Conservation (phyloP, 2,329 filamentous ascomycete species). For the Lithohypha guttulata region DNA sequence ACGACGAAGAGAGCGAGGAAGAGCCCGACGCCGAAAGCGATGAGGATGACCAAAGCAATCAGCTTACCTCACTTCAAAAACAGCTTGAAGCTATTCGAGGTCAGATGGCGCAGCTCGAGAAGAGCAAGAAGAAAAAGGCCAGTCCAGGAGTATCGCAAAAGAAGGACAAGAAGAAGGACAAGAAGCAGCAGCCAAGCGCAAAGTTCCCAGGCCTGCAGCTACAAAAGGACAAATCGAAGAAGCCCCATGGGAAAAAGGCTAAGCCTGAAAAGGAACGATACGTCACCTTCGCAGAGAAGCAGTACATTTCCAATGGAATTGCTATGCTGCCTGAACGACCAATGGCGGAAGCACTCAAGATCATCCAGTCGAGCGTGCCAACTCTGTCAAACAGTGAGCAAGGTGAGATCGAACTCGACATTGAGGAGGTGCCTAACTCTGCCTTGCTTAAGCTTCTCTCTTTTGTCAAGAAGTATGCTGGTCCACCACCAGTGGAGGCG, state of each 20-base stretch:
- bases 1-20: slow-evolving; percentile 61
- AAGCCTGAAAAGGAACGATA: slow-evolving; percentile 49
- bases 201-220: slow-evolving; percentile 27
- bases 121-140: slow-evolving; percentile 43
- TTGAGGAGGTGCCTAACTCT: slow-evolving; percentile 39
- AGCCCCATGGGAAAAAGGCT: slow-evolving; percentile 28
- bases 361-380: slow-evolving; percentile 77
- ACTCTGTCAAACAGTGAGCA: slow-evolving; percentile 50
- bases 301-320: slow-evolving; percentile 78
- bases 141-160: slow-evolving; percentile 42
- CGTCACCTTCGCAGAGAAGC: slow-evolving; percentile 72
- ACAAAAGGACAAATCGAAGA: slow-evolving; percentile 48
- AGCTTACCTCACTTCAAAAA: slow-evolving; percentile 56
- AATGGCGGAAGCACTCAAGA: slow-evolving; percentile 69
- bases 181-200: slow-evolving; percentile 37
- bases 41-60: slow-evolving; percentile 47
- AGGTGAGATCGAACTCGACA: slow-evolving; percentile 39
- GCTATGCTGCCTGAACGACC: slow-evolving; percentile 67
- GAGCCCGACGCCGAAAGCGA: slow-evolving; percentile 50
- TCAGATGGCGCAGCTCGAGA: slow-evolving; percentile 44
- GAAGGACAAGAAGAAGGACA: slow-evolving; percentile 29
- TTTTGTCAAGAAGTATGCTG: slow-evolving; percentile 38
- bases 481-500: slow-evolving; percentile 33
- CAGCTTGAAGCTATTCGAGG: slow-evolving; percentile 66
- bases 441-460: slow-evolving; percentile 36